These are phyloP conservation scores for Zygnema circumcarinatum DNA, from an alignment of 139 green algal species.

Conservation along the genomic window DNA sequence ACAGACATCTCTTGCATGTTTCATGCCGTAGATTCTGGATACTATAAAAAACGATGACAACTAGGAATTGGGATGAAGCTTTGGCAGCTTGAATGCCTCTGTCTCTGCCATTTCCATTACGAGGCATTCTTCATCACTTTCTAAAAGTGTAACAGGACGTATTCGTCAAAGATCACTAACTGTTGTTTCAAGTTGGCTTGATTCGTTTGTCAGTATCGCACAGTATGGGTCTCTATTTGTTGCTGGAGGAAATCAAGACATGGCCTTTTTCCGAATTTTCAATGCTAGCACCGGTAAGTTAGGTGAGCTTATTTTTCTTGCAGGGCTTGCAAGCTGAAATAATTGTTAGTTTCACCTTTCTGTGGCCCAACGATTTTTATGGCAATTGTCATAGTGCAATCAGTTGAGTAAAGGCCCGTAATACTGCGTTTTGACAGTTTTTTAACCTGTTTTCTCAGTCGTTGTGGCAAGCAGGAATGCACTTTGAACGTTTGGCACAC, in stretches of 20 bases:
- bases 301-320: not conserved
- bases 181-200: not conserved
- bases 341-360: not conserved
- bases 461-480: not conserved
- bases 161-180: not conserved
- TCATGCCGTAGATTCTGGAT: not conserved
- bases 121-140: no score
- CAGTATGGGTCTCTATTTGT: not conserved
- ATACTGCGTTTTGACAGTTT: not conserved
- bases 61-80: not conserved
- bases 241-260: not conserved
- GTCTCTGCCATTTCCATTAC: not conserved
- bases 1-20: not conserved
- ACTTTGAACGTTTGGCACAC: not conserved
- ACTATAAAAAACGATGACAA: not conserved
- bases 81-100: no score
- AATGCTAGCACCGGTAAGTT: not conserved
- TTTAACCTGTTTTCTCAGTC: not conserved
- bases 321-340: not conserved
- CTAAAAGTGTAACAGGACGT: not conserved
- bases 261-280: not conserved
- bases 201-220: not conserved
- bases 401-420: not conserved
- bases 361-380: not conserved
- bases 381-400: not conserved